Conservation (phyloP, 2,329 filamentous ascomycete genomes). For the Cladosporium halotolerans region DNA sequence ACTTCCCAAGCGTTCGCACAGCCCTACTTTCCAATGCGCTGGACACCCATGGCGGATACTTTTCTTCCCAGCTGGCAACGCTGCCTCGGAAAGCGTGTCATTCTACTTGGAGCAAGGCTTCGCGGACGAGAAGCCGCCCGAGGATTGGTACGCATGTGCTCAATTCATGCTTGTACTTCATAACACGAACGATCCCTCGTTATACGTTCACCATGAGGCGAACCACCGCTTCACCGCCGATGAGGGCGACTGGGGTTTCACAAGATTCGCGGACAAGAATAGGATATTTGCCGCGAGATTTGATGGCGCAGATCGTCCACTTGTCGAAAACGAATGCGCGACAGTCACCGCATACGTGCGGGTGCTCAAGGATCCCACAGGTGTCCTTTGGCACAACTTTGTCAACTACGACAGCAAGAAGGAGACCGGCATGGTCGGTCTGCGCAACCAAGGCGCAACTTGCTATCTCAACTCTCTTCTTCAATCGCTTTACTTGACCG, state of each 20-base stretch:
- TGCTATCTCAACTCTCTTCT: slow-evolving; percentile 48
- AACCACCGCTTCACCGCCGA: slow-evolving; percentile 94
- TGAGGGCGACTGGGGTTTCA: slow-evolving; percentile 98
- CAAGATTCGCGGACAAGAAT: slow-evolving; percentile 84
- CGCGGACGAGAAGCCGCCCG: slow-evolving; percentile 64
- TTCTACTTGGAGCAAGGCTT: slow-evolving; percentile 96
- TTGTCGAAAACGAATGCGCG: slow-evolving; percentile 69
- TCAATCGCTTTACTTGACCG: slow-evolving; percentile 49
- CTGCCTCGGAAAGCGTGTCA: slow-evolving; percentile 77
- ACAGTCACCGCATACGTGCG: slow-evolving; percentile 80
- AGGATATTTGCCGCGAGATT: slow-evolving; percentile 75
- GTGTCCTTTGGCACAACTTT: slow-evolving; percentile 87
- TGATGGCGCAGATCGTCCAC: slow-evolving; percentile 62
- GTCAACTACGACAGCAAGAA: slow-evolving; percentile 98
- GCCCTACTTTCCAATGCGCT: slow-evolving; percentile 78
- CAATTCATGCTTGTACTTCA: slow-evolving; percentile 92
- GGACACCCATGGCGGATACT: slow-evolving; percentile 91
- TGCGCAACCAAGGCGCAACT: slow-evolving; percentile 89
- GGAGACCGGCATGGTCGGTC: slow-evolving; percentile 91
- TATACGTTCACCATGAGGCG: slow-evolving; percentile 70
- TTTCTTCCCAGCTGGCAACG: slow-evolving; percentile 93
- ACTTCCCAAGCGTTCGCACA: slow-evolving; percentile 73
- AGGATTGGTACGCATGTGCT: slow-evolving; percentile 94
- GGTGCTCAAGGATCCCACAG: slow-evolving; percentile 78
- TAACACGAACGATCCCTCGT: slow-evolving; percentile 86